Evolutionary conservation across 768 basidiomycete species (phyloP), one percentile per base, ranked within the genome.

Genomic region (Omphalotus guepiniiformis): DNA sequence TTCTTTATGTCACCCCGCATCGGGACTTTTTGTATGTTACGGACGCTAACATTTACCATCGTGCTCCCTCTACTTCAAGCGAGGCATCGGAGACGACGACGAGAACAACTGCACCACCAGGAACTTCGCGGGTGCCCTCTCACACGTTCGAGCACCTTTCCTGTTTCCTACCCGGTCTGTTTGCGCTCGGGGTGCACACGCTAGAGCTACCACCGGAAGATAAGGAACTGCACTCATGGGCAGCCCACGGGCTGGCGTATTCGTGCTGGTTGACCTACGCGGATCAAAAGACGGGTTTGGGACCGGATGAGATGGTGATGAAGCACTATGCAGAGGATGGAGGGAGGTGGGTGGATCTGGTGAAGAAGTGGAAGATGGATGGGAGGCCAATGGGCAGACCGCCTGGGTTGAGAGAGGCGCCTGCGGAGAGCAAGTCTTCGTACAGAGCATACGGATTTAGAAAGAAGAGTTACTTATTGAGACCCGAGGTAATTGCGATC

Each of bases 91-190:
- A n/a, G 9, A 34, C 42, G 6, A 35, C 35, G 4, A 28, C 21
- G 18, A 6, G 16, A 4, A 25, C 15, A 6, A 18, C 34, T 23
- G 9, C 15, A 6, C 28, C 45, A 22, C 36, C 19, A 6, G 23
- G 15, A 19, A 37, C 25, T 28, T 26, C 23, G 21, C 30, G n/a
- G 9, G 11, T 16, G 4, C 65, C 76, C 18, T 58, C 66, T 2
- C 72, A 76, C 52, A 65, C 61, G 22, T 70, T 83, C 46, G 83
- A 87, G 58, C 85, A 87, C 55, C 73, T 85, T 21, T 77, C 82
- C 2, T 86, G 83, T 60, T 85, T 83, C 71, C 73, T 85, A 30
- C 80, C 83, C 0, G 83, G 83, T 1, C 63, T 83, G 16, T 68
- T 87, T 40, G 79, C 80, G 0, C 73, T 85, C 5, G 85, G 83